Evolutionary conservation across 805 yeast genomes (phyloP).

Genomic region (Lipomyces sp.): DNA sequence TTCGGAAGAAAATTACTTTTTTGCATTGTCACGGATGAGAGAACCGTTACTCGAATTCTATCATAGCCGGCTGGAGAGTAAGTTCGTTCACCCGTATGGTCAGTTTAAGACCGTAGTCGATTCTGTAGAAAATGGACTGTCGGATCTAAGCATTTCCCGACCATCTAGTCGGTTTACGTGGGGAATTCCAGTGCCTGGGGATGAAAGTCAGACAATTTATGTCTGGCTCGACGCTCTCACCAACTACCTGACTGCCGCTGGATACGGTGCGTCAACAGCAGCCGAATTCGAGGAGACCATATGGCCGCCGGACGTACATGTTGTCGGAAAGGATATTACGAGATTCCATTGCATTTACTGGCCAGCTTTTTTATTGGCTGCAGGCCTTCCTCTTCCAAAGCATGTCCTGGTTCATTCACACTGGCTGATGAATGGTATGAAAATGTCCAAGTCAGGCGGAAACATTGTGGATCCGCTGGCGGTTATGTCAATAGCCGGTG

Average conservation of each 20-base stretch:
- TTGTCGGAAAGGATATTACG: constrained; percentile 89
- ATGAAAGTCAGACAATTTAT: constrained; percentile 76
- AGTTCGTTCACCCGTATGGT: constrained; percentile 68
- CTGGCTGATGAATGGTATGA: constrained; percentile 87
- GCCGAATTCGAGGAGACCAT: constrained; percentile 40
- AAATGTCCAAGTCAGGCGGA: constrained; percentile 92
- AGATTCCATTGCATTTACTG: constrained; percentile 90
- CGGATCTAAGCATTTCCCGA: constrained; percentile 85
- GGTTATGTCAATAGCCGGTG: constrained; percentile 66
- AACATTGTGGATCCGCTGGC: constrained; percentile 90
- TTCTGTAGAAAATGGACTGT: constrained; percentile 58
- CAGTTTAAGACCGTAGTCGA: constrained; percentile 59
- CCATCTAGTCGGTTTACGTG: constrained; percentile 78
- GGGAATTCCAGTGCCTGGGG: constrained; percentile 91
- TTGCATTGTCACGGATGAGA: constrained; percentile 68
- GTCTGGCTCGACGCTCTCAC: constrained; percentile 97
- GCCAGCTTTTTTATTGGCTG: constrained; percentile 91
- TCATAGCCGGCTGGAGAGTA: constrained; percentile 50
- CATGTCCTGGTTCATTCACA: constrained; percentile 89
- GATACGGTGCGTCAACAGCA: constrained; percentile 53
- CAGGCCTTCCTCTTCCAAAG: constrained; percentile 69
- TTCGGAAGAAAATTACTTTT: constrained; percentile 85
- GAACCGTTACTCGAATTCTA: constrained; percentile 56
- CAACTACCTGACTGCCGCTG: constrained; percentile 78
- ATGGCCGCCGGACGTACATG: constrained; percentile 74